Conservation (phyloP, 345 rosid species). For the Moricandia arvensis region DNA sequence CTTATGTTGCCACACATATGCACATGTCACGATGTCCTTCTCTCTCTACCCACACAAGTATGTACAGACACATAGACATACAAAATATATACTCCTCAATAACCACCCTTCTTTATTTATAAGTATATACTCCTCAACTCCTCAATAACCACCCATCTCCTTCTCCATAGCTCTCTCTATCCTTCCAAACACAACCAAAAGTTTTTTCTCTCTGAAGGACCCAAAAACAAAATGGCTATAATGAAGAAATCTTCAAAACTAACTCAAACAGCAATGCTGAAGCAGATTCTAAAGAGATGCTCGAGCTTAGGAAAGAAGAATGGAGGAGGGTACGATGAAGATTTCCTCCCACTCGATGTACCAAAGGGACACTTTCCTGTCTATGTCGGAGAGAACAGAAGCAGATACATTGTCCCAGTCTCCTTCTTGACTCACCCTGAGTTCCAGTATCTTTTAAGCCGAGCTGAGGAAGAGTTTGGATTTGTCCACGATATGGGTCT, state of each 20-base stretch:
- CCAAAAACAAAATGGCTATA: slow-evolving; percentile 48
- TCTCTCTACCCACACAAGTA: slow-evolving; percentile 20
- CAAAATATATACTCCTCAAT: slow-evolving; percentile 12
- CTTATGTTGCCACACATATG: slow-evolving; percentile 40
- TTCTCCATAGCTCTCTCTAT: neutral
- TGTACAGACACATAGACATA: slow-evolving; percentile 34
- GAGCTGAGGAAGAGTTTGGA: slow-evolving; percentile 94
- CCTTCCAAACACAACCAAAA: slow-evolving; percentile 21
- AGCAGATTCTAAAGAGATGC: slow-evolving; percentile 64
- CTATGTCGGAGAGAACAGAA: slow-evolving; percentile 83
- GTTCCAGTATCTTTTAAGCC: slow-evolving; percentile 70
- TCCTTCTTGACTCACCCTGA: slow-evolving; percentile 76
- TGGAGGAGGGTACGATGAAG: slow-evolving; percentile 42
- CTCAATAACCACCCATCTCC: neutral
- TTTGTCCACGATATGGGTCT: slow-evolving; percentile 88
- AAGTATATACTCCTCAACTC: too few species aligned
- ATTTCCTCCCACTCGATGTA: slow-evolving; percentile 70
- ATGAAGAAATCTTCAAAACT: slow-evolving; percentile 49
- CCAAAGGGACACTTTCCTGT: slow-evolving; percentile 95
- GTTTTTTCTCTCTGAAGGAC: slow-evolving; percentile 13
- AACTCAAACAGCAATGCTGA: slow-evolving; percentile 53
- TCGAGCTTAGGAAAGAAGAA: slow-evolving; percentile 66
- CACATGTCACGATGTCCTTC: slow-evolving; percentile 44
- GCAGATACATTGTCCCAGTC: slow-evolving; percentile 85
- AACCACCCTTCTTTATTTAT: neutral